Evolutionary conservation across 2,329 filamentous ascomycete species (phyloP).

Genomic region (Pyrenophora graminea): DNA sequence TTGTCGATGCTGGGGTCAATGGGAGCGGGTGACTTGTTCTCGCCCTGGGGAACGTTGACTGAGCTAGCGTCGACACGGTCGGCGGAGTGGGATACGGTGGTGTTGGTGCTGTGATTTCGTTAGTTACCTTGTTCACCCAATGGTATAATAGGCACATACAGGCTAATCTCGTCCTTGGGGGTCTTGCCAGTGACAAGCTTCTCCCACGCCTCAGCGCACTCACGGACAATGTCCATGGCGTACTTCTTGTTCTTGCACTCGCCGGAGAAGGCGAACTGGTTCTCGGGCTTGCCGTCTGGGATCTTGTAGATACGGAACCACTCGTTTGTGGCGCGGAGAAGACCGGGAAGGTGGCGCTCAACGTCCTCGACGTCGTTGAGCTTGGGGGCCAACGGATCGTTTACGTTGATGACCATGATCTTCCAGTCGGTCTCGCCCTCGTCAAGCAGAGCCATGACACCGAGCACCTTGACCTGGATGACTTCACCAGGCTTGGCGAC

Average conservation of each 20-base stretch:
- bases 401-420: slow-evolving; percentile 98
- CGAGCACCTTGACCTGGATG: slow-evolving; percentile 99
- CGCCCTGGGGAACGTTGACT: slow-evolving; percentile 75
- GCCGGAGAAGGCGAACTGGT: slow-evolving; percentile 99
- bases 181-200: slow-evolving; percentile 91
- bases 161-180: slow-evolving; percentile 73
- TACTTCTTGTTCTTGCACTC: slow-evolving; percentile 99
- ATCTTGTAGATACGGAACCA: slow-evolving; percentile 99
- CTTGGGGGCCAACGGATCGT: slow-evolving; percentile 94
- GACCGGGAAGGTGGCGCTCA: slow-evolving; percentile 94
- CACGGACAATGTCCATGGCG: slow-evolving; percentile 90
- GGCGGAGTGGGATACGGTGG: slow-evolving; percentile 72
- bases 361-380: slow-evolving; percentile 99
- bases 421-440: slow-evolving; percentile 99
- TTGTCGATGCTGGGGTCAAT: slow-evolving; percentile 98
- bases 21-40: slow-evolving; percentile 82
- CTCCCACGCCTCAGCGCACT: slow-evolving; percentile 97
- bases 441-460: slow-evolving; percentile 98
- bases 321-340: slow-evolving; percentile 97
- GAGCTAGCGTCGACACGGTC: slow-evolving; percentile 71
- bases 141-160: slow-evolving; percentile 66
- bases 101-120: slow-evolving; percentile 70
- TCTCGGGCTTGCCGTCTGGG: slow-evolving; percentile 99
- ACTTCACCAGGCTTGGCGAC: slow-evolving; percentile 95
- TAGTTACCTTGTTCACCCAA: slow-evolving; percentile 16